Base-by-base conservation (phyloP, 441 rosid genomes). In the Gossypium gossypioides region DNA sequence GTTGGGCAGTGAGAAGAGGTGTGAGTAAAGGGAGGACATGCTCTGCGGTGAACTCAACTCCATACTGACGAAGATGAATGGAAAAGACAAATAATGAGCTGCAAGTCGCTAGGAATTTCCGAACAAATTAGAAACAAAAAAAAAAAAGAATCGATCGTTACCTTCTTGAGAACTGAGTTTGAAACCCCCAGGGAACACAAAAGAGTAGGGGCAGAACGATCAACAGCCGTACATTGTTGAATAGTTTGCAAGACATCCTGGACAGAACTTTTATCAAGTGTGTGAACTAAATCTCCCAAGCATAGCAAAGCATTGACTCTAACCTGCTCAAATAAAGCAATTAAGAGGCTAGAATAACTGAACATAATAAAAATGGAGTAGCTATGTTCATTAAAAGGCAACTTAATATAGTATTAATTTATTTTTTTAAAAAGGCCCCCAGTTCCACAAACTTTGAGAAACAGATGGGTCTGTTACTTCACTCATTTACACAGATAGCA, bases 121-220 rank as follows among this genome's bases (percentile, higher is more conserved):
- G 3, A 58, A 8, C 6, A 15, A 52, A 34, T 34, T 16, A 29
- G 58, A 32, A 13, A 55, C 65, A 51, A 56, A 2, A 73, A 52
- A 62, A 37, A 37, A 68, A 57, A 66, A 32, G 15, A 2, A 27
- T 46, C 67, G 3, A n/a, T 60, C 4, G 22, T 62, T 75, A 91
- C 97, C 96, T 89, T 90, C 81, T 90, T 94, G 71, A 92, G 85
- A 81, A 94, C 86, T 50, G 97, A 87, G 82, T 86, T 92, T 75
- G 96, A 89, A 60, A 94, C 80, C 67, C 93, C 97, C 56, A 94
- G 99, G 51, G 99, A 85, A 75, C 97, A 94, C 94, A 94, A 90
- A 46, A 94, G 97, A 27, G 97, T 94, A 54, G 97, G 97, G 52
- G 94, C 87, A 75, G 97, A 92, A 40, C 75, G 96, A 74, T 94